These are phyloP conservation scores for Erythrophleum ivorense DNA, from an alignment of 331 rosid species.

Conservation along the genomic window DNA sequence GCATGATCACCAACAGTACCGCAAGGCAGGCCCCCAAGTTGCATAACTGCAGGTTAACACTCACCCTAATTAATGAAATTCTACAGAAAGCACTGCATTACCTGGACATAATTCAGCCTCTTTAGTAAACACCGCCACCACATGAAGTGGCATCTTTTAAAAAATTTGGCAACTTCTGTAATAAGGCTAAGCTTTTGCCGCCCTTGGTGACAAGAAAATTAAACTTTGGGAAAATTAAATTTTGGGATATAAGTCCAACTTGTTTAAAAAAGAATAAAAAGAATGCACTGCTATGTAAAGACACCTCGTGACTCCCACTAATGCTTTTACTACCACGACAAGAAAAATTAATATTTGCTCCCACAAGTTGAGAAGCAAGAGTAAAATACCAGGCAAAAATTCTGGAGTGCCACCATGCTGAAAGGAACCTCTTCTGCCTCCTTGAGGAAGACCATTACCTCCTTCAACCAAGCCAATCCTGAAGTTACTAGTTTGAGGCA, in stretches of 20 bases:
- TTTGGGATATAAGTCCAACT: background rate
- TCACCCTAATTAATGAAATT: background rate
- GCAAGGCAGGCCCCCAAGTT: background rate
- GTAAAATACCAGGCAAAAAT: background rate
- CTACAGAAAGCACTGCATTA: background rate
- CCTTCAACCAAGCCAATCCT: background rate
- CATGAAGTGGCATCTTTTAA: background rate
- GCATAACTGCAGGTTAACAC: slow-evolving; percentile 7
- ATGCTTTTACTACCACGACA: background rate
- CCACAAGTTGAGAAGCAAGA: background rate
- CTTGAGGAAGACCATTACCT: background rate
- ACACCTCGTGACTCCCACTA: background rate
- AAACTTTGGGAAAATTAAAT: too few relatives aligned
- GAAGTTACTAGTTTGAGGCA: background rate
- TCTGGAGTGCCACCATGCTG: background rate
- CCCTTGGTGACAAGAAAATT: too few relatives aligned
- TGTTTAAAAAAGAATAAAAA: background rate
- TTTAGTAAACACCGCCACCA: too few relatives aligned
- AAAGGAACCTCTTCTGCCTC: background rate
- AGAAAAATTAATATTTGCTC: too few relatives aligned
- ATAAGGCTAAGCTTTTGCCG: too few relatives aligned
- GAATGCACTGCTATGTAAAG: background rate
- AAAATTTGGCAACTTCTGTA: background rate
- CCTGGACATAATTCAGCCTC: background rate
- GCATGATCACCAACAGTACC: background rate